Conservation (phyloP, 106 monocot species). For the Allium fistulosum region DNA sequence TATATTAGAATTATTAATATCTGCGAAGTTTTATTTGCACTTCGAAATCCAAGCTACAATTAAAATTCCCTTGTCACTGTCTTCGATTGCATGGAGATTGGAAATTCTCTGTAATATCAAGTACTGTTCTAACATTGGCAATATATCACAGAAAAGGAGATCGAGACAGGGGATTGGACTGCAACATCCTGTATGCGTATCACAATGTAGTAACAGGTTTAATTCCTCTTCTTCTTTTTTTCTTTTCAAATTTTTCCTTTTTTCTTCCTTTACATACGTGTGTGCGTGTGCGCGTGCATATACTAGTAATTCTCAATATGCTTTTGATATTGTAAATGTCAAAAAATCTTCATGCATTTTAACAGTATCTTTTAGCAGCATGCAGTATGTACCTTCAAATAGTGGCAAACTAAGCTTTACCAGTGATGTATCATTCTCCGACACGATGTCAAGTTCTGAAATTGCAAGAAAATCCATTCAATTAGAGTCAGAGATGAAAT, state of each 20-base stretch:
- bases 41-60: neutral
- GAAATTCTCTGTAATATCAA: neutral
- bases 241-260: neutral
- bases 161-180: conserved; percentile 6
- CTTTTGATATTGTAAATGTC: neutral
- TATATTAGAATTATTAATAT: neutral
- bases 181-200: neutral
- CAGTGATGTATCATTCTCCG: conserved; percentile 9
- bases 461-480: neutral
- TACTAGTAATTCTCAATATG: no score
- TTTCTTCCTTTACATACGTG: no score
- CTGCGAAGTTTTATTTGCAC: neutral
- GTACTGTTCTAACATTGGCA: neutral
- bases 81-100: neutral
- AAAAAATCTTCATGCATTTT: conserved; percentile 1
- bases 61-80: neutral
- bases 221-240: neutral
- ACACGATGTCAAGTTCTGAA: conserved; percentile 13
- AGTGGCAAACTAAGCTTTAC: conserved; percentile 11
- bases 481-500: conserved; percentile 5
- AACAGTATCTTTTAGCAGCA: neutral
- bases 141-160: conserved; percentile 7
- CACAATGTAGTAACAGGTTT: conserved; percentile 3
- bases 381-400: conserved; percentile 1
- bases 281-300: no score